Evolutionary conservation across 306 rosid species (phyloP).

Genomic region (Vicia faba): DNA sequence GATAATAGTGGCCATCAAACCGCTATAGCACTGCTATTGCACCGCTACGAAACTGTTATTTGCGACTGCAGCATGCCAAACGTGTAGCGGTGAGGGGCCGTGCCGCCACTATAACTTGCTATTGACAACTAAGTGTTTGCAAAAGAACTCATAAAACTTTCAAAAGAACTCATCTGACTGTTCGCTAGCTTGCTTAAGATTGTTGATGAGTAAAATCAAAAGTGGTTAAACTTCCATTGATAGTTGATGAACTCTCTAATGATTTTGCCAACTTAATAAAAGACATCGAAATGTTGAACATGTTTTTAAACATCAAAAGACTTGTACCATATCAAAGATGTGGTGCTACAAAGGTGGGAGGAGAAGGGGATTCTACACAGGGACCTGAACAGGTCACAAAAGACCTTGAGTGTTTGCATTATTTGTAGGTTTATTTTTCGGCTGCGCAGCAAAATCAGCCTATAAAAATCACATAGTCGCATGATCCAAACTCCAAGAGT

Average conservation of each 20-base stretch:
- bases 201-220: not conserved
- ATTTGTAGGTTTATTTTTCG: too few species aligned
- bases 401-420: too few species aligned
- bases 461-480: conserved; percentile 19
- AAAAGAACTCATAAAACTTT: too few species aligned
- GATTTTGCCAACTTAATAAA: not conserved
- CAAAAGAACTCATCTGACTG: too few species aligned
- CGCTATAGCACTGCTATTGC: too few species aligned
- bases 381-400: not conserved
- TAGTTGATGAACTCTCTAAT: not conserved
- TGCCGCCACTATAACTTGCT: too few species aligned
- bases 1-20: too few species aligned
- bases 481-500: not conserved
- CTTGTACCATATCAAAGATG: not conserved
- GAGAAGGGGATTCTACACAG: not conserved
- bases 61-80: too few species aligned
- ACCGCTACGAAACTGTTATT: too few species aligned
- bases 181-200: not conserved
- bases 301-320: not conserved
- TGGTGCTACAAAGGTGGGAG: not conserved
- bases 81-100: too few species aligned
- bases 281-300: not conserved
- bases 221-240: not conserved
- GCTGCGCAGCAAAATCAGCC: too few species aligned
- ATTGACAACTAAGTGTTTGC: too few species aligned